Evolutionary conservation across 2,329 filamentous ascomycete species (phyloP), one percentile per base, ranked within the genome.

Genomic region (Diaporthe destruens): DNA sequence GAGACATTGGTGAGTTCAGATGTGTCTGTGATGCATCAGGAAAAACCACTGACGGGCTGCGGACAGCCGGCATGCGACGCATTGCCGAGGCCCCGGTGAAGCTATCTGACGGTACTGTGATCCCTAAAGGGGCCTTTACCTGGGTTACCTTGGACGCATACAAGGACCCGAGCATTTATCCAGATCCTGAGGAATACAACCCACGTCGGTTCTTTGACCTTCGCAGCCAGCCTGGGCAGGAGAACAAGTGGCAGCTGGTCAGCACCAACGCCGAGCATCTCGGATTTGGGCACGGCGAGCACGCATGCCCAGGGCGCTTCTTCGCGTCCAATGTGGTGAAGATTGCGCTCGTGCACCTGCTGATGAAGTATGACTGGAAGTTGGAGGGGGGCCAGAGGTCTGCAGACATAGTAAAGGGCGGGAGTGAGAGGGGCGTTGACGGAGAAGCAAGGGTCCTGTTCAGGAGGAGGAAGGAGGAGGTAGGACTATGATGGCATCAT

Each of bases 231-330:
- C 74, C 77, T 7, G 77, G 75, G 3, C 36, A 71, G 71, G 68
- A 61, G 56, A 65, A 66, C 42, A 71, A 44, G n/a, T 56, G 55
- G 57, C 71, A 65, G 49, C 53, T 73, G 18, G 71, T 67, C 25
- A 66, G 39, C 42, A 73, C 71, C 14, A 59, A 36, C 18, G 49
- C 57, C 6, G 68, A 73, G 18, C 71, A 73, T 8, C 42, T 73
- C 1, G 71, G 57, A 6, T 83, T 82, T 54, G 81, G 81, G 8
- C 76, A 82, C 57, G 81, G 81, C 3, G 75, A 73, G 12, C 79
- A 81, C 56, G 78, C 81, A 0, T 82, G 81, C 51, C 81, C 81
- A 1, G 81, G 81, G 0, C 73, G 81, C 2, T 82, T 81, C 74
- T 82, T 82, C 75, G 80, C 80, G 0, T 75, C 74, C 6, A 78